Conservation (phyloP, 2,329 filamentous ascomycete species). For the Cylindrodendrum hubeiense region DNA sequence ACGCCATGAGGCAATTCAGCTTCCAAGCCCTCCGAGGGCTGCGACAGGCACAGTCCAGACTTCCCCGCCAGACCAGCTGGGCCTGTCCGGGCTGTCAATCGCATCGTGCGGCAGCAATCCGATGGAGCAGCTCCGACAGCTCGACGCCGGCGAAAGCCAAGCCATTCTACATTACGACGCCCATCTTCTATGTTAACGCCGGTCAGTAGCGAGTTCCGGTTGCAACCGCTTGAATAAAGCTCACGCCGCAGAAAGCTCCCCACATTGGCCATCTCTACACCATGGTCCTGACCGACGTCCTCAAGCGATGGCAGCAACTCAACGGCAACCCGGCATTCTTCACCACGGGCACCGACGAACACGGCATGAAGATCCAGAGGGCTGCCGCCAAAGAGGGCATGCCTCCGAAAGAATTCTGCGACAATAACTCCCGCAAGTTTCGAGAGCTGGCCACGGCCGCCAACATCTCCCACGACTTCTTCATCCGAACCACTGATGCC, state of each 20-base stretch:
- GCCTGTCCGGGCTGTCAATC: slow-evolving; percentile 45
- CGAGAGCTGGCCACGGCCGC: slow-evolving; percentile 77
- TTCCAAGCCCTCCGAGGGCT: slow-evolving; percentile 43
- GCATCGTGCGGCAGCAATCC: slow-evolving; percentile 35
- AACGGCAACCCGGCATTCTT: slow-evolving; percentile 79
- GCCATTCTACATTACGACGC: slow-evolving; percentile 94
- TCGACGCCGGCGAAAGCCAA: slow-evolving; percentile 61
- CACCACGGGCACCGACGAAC: slow-evolving; percentile 94
- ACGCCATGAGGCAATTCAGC: slow-evolving; percentile 47
- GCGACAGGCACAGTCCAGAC: slow-evolving; percentile 35
- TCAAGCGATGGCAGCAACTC: slow-evolving; percentile 91
- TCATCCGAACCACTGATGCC: slow-evolving; percentile 90
- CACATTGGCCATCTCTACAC: slow-evolving; percentile 96
- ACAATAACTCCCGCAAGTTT: slow-evolving; percentile 85
- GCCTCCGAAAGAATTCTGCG: slow-evolving; percentile 87
- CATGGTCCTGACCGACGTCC: slow-evolving; percentile 89
- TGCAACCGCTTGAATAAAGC: not conserved
- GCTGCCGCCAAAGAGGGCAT: slow-evolving; percentile 80
- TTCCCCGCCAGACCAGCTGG: slow-evolving; percentile 39
- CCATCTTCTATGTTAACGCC: slow-evolving; percentile 99
- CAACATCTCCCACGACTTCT: slow-evolving; percentile 82
- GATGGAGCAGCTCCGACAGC: slow-evolving; percentile 50
- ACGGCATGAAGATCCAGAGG: slow-evolving; percentile 96
- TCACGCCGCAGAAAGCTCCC: slow-evolving; percentile 70
- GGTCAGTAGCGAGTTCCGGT: slow-evolving; percentile 62